Evolutionary conservation across 73 alveolate genomes (phyloP).

Genomic region (Urostyla sp.): DNA sequence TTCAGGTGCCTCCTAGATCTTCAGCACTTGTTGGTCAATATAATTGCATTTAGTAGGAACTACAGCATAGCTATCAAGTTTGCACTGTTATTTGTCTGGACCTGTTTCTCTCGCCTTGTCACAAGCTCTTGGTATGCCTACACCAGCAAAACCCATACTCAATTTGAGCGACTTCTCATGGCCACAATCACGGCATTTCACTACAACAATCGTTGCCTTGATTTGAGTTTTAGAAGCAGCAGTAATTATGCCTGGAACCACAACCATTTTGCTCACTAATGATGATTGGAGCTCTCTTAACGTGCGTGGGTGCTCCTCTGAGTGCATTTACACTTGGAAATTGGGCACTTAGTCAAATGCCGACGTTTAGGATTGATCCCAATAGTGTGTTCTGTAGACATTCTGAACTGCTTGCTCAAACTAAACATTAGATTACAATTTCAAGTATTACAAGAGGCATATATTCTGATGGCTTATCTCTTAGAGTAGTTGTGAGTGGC

Average conservation of each 20-base stretch:
- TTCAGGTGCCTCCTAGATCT: constrained; percentile 99
- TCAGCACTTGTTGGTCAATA: constrained; percentile 93
- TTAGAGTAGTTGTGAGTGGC: constrained; percentile 39
- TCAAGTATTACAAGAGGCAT: constrained; percentile 65
- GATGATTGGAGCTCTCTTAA: constrained; percentile 86
- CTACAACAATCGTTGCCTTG: constrained; percentile 82
- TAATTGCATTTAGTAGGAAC: constrained; percentile 90
- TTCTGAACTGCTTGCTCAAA: constrained; percentile 65
- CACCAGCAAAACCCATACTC: constrained; percentile 85
- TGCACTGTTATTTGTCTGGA: constrained; percentile 90
- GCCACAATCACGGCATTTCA: constrained; percentile 92
- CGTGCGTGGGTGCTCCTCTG: constrained; percentile 80
- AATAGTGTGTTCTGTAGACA: constrained; percentile 50
- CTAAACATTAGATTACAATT: constrained; percentile 30
- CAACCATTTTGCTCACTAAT: constrained; percentile 86
- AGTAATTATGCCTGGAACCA: constrained; percentile 94
- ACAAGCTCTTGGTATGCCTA: constrained; percentile 90
- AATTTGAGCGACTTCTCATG: constrained; percentile 77
- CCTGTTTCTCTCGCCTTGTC: constrained; percentile 81
- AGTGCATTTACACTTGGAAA: constrained; percentile 68
- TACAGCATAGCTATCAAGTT: constrained; percentile 90
- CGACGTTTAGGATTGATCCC: constrained; percentile 24
- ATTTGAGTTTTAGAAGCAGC: constrained; percentile 87
- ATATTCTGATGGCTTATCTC: constrained; percentile 61
- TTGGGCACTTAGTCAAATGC: constrained; percentile 50